Base-by-base conservation (phyloP, 2,329 filamentous ascomycete genomes). In the Gliomastix tumulicola region DNA sequence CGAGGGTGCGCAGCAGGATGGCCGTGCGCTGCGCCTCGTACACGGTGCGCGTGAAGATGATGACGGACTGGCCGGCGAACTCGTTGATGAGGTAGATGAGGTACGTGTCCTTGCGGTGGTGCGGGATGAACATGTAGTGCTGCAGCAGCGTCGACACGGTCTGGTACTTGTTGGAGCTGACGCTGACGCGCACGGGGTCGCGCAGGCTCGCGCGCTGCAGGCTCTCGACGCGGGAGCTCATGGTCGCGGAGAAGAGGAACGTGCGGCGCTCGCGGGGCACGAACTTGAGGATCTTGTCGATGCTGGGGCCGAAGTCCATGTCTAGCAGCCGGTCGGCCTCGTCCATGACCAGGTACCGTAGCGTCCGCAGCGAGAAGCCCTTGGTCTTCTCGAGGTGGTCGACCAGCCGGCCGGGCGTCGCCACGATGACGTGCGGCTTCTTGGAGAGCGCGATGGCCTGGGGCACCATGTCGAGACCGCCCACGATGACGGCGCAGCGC, bases 371-470 rank as follows among this genome's bases (percentile, higher is more conserved):
- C 3, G 84, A 89, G 62, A 98, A 97, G 10, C 92, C 90, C 60
- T 95, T 96, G 3, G 92, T 98, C 62, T 95, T 95, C 57, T 97
- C 88, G 8, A 97, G 67, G 50, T 98, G 92, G 51, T 97, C 92
- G 5, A 96, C 69, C 17, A 96, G 66, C 39, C 90, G 79, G 36
- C 89, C 90, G 0, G 90, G 90, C 0, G 90, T 96, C 1, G 90
- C 90, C 27, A 97, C 89, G 17, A 97, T 70, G 18, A 98, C 82
- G 53, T 98, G 92, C 7, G 92, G 92, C 50, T 90, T 90, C 71
- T 95, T 96, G n/a, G 85, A 88, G 1, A 98, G 74, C 0, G 89
- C 84, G 44, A 98, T 94, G 2, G 84, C 65, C 57, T 98, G 92
- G 0, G 86, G 76, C 2, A 96, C 85, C 87, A 96, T 96, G 46